Evolutionary conservation across 305 asterid species (phyloP).

Genomic region (Fraxinus sp.): DNA sequence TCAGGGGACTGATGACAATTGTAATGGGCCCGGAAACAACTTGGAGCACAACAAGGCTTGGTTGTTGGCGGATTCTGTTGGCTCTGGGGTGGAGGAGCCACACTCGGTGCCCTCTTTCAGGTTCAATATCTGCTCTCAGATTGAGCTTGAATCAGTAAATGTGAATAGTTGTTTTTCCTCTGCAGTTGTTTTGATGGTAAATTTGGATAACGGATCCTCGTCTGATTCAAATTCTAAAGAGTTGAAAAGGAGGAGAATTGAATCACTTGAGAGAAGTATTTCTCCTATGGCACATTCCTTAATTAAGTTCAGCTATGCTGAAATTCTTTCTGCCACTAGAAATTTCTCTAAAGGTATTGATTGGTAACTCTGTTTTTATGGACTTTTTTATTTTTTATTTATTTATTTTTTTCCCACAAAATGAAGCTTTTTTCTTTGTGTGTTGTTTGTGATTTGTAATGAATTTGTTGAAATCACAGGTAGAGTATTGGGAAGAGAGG

Average conservation of each 20-base stretch:
- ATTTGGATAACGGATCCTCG: slow-evolving; percentile 68
- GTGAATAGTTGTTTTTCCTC: slow-evolving; percentile 38
- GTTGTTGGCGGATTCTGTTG: slow-evolving; percentile 89
- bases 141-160: slow-evolving; percentile 80
- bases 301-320: slow-evolving; percentile 69
- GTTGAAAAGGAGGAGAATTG: slow-evolving; percentile 63
- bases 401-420: background rate
- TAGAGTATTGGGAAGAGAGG: slow-evolving; percentile 90
- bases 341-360: slow-evolving; percentile 72
- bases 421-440: background rate
- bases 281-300: slow-evolving; percentile 78
- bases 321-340: slow-evolving; percentile 70
- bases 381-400: too few relatives aligned
- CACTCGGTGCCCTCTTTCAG: slow-evolving; percentile 91
- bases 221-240: slow-evolving; percentile 60
- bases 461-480: slow-evolving; percentile 40
- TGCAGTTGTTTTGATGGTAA: slow-evolving; percentile 91
- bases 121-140: slow-evolving; percentile 85
- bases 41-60: slow-evolving; percentile 84
- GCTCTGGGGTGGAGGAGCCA: slow-evolving; percentile 73
- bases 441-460: background rate
- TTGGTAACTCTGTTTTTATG: background rate
- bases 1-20: slow-evolving; percentile 19
- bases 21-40: slow-evolving; percentile 11
- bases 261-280: slow-evolving; percentile 66